Evolutionary conservation across 306 rosid species (phyloP), one percentile per base, ranked within the genome.

Genomic region (Vicia villosa): DNA sequence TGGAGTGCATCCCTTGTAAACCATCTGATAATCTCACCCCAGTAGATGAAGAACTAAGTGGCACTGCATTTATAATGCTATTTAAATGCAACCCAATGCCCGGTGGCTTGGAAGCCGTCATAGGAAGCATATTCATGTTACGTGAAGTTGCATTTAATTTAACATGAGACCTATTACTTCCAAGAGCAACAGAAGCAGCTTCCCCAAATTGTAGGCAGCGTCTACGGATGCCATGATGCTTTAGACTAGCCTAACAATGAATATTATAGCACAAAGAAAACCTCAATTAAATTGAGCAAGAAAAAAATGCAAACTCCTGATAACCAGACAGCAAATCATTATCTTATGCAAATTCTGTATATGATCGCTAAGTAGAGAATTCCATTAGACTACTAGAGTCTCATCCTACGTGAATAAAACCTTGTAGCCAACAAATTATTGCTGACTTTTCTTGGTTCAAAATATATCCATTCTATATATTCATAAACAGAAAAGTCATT

Each of bases 41-140:
- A 30, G 80, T 64, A 60, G 57, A 69, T 45, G 82, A 46, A 32
- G 70, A 12, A 60, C 75, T 74, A 74, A 57, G 47, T 21, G 92
- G 83, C 83, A 86, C 72, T 74, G 81, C 81, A 76, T 77, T 83
- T 77, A 77, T 72, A 69, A 86, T 77, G 80, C 92, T 85, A 79
- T 87, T 88, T 81, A 85, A 80, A 79, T 87, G 91, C 83, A 84
- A 79, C 66, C 86, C 89, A 68, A 82, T 82, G 22, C 88, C 84
- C 32, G 83, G 74, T 66, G 86, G 84, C 77, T 82, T 85, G 68
- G 85, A 62, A 81, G 65, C 51, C 61, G 75, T 12, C 42, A 55
- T 71, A 10, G 81, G 73, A 13, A 69, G 74, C 72, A 50, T 72
- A 62, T 61, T 70, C 66, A 57, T 38, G 45, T 72, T 52, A 32